These are phyloP conservation scores for Saccharata proteae DNA, from an alignment of 2,329 filamentous ascomycete species.

Conservation along the genomic window DNA sequence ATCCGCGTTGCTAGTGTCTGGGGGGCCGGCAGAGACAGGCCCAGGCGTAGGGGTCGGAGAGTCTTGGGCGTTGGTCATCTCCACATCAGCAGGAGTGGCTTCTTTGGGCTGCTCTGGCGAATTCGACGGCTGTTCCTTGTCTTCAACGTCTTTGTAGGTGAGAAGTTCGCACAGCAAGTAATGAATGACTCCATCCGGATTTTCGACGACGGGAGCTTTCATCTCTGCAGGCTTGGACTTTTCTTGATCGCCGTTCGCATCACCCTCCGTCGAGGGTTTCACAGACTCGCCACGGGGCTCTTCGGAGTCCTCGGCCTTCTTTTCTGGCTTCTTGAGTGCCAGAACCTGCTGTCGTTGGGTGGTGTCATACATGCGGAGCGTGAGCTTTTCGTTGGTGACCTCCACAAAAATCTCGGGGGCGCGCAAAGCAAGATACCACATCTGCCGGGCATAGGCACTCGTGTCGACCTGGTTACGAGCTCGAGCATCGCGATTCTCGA, in stretches of 20 bases:
- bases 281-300: constrained; percentile 3
- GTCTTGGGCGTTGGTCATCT: constrained; percentile 32
- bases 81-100: constrained; percentile 29
- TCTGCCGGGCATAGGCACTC: constrained; percentile 58
- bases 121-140: constrained; percentile 50
- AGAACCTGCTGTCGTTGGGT: constrained; percentile 39
- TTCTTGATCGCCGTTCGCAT: constrained; percentile 44
- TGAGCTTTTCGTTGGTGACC: constrained; percentile 72
- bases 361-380: constrained; percentile 53
- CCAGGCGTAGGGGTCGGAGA: constrained; percentile 7
- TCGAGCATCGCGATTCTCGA: constrained; percentile 43
- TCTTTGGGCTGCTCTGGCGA: constrained; percentile 32
- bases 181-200: constrained; percentile 88
- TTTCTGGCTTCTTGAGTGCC: constrained; percentile 39
- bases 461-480: constrained; percentile 45
- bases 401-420: constrained; percentile 79
- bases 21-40: constrained; percentile 15
- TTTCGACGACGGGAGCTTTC: constrained; percentile 77
- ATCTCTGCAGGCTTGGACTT: constrained; percentile 55
- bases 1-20: constrained; percentile 16
- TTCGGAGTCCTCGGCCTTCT: constrained; percentile 13
- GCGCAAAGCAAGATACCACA: constrained; percentile 70
- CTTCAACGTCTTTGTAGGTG: constrained; percentile 84
- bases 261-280: constrained; percentile 30
- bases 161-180: constrained; percentile 87